Evolutionary conservation across 352 stramenopile species (phyloP).

Genomic region (Phytophthora gonapodyides): DNA sequence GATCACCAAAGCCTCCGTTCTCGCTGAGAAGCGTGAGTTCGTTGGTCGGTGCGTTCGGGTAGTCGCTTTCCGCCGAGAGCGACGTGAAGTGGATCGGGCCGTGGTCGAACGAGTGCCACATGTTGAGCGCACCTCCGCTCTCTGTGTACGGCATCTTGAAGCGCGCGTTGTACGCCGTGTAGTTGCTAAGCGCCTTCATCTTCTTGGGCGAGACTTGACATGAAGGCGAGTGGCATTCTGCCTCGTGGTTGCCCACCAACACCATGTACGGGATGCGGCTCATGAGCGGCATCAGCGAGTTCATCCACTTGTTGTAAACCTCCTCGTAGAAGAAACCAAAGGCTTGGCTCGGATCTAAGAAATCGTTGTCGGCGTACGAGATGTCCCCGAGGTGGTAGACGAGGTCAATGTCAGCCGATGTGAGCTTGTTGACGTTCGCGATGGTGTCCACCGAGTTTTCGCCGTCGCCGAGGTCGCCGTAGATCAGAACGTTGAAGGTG

Average conservation of each 20-base stretch:
- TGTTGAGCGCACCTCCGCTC: slow-evolving; percentile 62
- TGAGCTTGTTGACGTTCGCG: slow-evolving; percentile 45
- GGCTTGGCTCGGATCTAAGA: slow-evolving; percentile 25
- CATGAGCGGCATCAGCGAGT: slow-evolving; percentile 58
- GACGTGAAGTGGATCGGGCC: slow-evolving; percentile 82
- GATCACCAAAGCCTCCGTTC: slow-evolving; percentile 56
- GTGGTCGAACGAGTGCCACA: slow-evolving; percentile 92
- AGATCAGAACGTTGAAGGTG: slow-evolving; percentile 56
- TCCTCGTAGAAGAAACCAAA: slow-evolving; percentile 87
- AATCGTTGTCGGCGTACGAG: slow-evolving; percentile 48
- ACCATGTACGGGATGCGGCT: slow-evolving; percentile 84
- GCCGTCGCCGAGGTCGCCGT: slow-evolving; percentile 58
- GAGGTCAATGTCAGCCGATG: slow-evolving; percentile 46
- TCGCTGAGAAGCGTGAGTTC: slow-evolving; percentile 29
- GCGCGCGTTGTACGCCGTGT: slow-evolving; percentile 81
- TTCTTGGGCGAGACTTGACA: slow-evolving; percentile 58
- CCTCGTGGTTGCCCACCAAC: slow-evolving; percentile 86
- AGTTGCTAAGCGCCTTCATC: slow-evolving; percentile 72
- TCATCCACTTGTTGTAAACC: slow-evolving; percentile 88
- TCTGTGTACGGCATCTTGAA: slow-evolving; percentile 88
- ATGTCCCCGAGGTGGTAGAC: slow-evolving; percentile 81
- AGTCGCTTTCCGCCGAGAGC: slow-evolving; percentile 85
- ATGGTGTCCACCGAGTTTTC: slow-evolving; percentile 45
- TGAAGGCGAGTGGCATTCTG: slow-evolving; percentile 77
- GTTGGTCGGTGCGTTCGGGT: slow-evolving; percentile 41